Percentiles rank a stretch among this genome's conserved stretches.
These are phyloP conservation scores for Metschnikowia lunata DNA, from an alignment of 805 yeast genomes.

Conservation along the genomic window DNA sequence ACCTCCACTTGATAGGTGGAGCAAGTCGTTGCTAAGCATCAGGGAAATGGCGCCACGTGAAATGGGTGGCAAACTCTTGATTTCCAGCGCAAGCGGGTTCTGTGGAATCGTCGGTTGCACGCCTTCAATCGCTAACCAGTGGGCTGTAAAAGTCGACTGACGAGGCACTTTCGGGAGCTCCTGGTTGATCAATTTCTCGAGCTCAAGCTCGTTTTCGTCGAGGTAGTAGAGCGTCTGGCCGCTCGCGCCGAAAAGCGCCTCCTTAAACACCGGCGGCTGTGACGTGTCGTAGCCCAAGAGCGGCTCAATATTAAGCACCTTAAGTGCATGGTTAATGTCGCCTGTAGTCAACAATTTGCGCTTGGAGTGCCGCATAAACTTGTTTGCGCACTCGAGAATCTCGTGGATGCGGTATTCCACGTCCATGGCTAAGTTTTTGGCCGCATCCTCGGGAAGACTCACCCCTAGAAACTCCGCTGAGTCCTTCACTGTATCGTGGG, in stretches of 20 bases:
- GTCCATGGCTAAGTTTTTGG: slow-evolving; percentile 95
- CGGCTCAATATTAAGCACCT: slow-evolving; percentile 88
- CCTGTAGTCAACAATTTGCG: slow-evolving; percentile 73
- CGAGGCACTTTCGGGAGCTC: slow-evolving; percentile 96
- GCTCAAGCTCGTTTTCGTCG: slow-evolving; percentile 90
- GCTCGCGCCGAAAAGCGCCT: slow-evolving; percentile 76
- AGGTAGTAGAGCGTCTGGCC: slow-evolving; percentile 92
- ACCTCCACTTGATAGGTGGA: slow-evolving; percentile 9
- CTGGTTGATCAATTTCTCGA: slow-evolving; percentile 87
- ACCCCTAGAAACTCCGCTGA: slow-evolving; percentile 91
- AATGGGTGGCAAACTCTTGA: slow-evolving; percentile 70
- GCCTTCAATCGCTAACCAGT: slow-evolving; percentile 98
- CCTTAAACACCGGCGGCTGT: slow-evolving; percentile 72
- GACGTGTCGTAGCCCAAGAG: slow-evolving; percentile 79
- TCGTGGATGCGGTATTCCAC: slow-evolving; percentile 97
- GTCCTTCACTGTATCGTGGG: slow-evolving; percentile 93
- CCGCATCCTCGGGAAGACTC: slow-evolving; percentile 82
- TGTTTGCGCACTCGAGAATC: slow-evolving; percentile 89
- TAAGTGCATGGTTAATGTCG: slow-evolving; percentile 78
- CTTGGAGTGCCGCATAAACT: slow-evolving; percentile 93
- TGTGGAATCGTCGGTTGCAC: slow-evolving; percentile 97
- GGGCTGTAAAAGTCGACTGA: slow-evolving; percentile 87
- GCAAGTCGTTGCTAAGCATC: slow-evolving; percentile 36
- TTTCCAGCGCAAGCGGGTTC: slow-evolving; percentile 81
- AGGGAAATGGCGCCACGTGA: slow-evolving; percentile 75